These are phyloP conservation scores for Plasmodium coatneyi DNA, from an alignment of 169 alveolate genomes.

Conservation along the genomic window DNA sequence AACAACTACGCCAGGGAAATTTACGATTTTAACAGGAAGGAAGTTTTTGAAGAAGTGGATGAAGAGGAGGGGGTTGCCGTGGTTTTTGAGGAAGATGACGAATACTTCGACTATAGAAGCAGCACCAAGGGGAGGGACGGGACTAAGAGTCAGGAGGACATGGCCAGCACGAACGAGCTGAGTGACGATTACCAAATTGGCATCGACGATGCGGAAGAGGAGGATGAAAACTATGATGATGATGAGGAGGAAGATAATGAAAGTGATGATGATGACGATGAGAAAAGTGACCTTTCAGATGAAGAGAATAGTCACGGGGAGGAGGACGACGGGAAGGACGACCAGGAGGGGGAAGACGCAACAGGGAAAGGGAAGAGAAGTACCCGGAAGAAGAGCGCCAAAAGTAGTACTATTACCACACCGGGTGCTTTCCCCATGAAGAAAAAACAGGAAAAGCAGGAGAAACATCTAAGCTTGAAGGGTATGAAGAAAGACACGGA, in stretches of 20 bases:
- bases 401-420: not conserved
- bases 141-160: conserved; percentile 63
- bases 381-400: conserved; percentile 39
- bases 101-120: conserved; percentile 39
- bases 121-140: conserved; percentile 68
- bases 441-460: conserved; percentile 78
- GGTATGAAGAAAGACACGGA: conserved; percentile 35
- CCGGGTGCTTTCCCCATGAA: conserved; percentile 58
- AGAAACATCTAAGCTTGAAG: conserved; percentile 50
- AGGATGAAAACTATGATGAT: conserved; percentile 45
- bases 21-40: conserved; percentile 79
- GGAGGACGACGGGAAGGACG: conserved; percentile 79
- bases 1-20: conserved; percentile 55
- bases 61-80: conserved; percentile 83
- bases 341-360: conserved; percentile 79
- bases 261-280: conserved; percentile 74
- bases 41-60: conserved; percentile 78
- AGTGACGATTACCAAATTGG: conserved; percentile 56
- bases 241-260: conserved; percentile 51
- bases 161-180: conserved; percentile 65
- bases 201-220: conserved; percentile 76
- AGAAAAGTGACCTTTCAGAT: conserved; percentile 42
- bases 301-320: not conserved
- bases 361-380: conserved; percentile 74
- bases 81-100: conserved; percentile 87